Conservation (phyloP, 495 filamentous ascomycete species). For the Neurospora tetrasperma region DNA sequence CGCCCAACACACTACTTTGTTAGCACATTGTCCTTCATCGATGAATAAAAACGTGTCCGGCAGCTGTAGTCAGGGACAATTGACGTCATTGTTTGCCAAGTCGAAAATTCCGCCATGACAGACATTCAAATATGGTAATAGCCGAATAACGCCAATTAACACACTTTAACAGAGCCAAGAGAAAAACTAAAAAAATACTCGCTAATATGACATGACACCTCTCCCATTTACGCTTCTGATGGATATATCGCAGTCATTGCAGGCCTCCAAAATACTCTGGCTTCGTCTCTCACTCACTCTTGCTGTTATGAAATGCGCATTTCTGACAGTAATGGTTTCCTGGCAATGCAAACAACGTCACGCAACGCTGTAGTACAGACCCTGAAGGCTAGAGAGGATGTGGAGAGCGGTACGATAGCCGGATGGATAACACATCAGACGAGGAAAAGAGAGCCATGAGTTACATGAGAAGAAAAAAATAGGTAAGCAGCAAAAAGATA, state of each 20-base stretch:
- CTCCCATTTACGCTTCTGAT: not conserved
- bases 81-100: not conserved
- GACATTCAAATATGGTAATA: not conserved
- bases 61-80: no score
- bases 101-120: not conserved
- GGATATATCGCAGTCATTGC: no score
- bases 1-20: not conserved
- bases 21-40: not conserved
- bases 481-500: not conserved
- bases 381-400: no score
- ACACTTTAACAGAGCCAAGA: not conserved
- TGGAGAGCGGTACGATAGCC: no score
- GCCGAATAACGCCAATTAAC: not conserved
- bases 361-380: no score
- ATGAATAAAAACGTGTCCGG: not conserved
- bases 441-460: not conserved
- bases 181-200: not conserved
- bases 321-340: no score
- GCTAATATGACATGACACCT: not conserved
- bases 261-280: no score
- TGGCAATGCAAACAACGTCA: no score
- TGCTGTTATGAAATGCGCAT: no score
- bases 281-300: no score
- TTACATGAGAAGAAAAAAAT: not conserved
- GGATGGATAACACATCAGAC: not conserved